A percentile compares a stretch with the other conserved stretches of the same genome.
Evolutionary conservation across 1,139 yeast species (phyloP).

Genomic region (Meyerozyma sp.): DNA sequence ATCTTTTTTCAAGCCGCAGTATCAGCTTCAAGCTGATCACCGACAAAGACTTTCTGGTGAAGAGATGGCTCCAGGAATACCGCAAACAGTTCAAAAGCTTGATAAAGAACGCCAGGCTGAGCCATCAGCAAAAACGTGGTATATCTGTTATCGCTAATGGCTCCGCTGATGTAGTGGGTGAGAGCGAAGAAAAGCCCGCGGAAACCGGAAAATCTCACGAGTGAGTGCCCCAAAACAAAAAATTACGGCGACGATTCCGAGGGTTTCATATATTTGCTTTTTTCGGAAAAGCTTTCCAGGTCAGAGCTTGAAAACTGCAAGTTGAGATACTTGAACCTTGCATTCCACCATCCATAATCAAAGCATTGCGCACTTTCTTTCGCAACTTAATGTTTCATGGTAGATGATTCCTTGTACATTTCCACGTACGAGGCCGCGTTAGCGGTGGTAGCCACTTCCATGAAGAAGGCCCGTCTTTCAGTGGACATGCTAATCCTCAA

Average conservation of each 20-base stretch:
- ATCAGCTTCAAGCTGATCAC: constrained; percentile 24
- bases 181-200: not conserved
- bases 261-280: no score
- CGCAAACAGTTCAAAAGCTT: constrained; percentile 48
- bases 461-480: constrained; percentile 70
- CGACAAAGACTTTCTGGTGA: constrained; percentile 37
- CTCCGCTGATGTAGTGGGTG: not conserved
- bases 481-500: constrained; percentile 53
- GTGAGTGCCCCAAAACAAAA: no score
- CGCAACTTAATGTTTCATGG: constrained; percentile 3
- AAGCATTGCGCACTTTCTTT: no score
- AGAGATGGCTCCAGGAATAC: constrained; percentile 48
- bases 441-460: constrained; percentile 76
- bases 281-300: no score
- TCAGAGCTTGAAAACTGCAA: no score
- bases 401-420: constrained; percentile 33
- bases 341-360: no score
- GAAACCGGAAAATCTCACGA: not conserved
- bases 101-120: constrained; percentile 42
- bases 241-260: no score
- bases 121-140: not conserved
- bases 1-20: constrained; percentile 21
- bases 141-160: not conserved
- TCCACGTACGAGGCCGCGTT: constrained; percentile 77
- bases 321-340: no score